Base-by-base conservation (phyloP, 139 green algal species). In the Tetradesmus lagerheimii region DNA sequence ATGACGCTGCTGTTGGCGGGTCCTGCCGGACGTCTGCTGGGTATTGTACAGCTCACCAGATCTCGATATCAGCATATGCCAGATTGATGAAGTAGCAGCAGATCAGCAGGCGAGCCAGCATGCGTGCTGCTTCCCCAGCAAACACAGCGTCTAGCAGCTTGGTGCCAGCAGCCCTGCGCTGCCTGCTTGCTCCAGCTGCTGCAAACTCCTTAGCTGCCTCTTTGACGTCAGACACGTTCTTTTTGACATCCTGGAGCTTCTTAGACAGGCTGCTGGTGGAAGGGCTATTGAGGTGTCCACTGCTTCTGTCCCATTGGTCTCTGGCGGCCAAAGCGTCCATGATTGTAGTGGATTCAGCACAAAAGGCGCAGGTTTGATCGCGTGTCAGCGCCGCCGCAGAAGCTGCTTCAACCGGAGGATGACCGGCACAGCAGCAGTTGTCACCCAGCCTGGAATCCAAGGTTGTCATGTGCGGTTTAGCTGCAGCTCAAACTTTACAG, bases 21-120 rank as follows among this genome's bases (percentile, higher is more conserved):
- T 23, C 20, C 47, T 62, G 47, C 47, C 8, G 4, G 8, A 62
- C 2, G 1, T 2, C 47, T 62, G 47, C 47, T 62, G 47, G 12
- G 20, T 62, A 12, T 31, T 31, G 8, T 14, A 23, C 57, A 31
- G 23, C 57, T 71, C 25, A 71, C 57, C 57, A 71, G 0, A 71
- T 31, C 25, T 71, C 57, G 0, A 71, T 71, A 8, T 71, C 57
- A 71, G 57, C 57, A 8, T 71, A 71, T 31, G 37, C 85, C 38
- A 83, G n/a, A 74, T 89, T 89, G 18, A 89, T 18, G 43, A 76
- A 89, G 71, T 76, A 89, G 71, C 39, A 50, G n/a, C 76, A 66
- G 38, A 89, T 84, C n/a, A 89, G 12, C 20, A 89, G 43, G 2
- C 71, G 71, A 31, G 85, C 85, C 37, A 64, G 29, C 37, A 89